phyloP scores from a whole-genome alignment of 169 alveolate species.

The Cryptosporidium felis region DNA sequence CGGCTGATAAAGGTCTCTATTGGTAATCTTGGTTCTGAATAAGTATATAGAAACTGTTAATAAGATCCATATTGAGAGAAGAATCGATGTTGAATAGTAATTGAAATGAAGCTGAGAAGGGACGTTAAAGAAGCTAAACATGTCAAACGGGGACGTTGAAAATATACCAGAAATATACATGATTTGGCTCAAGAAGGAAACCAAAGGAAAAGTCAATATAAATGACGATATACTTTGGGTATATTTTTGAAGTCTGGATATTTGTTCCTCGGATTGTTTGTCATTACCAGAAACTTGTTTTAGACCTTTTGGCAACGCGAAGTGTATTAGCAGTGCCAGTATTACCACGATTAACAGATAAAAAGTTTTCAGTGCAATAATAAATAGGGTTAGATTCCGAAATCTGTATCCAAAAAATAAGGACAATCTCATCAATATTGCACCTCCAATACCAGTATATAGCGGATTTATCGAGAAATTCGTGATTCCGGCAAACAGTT shows the following conservation, averaged over 20 bases:
- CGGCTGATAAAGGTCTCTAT: constrained; percentile 55
- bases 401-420: constrained; percentile 9
- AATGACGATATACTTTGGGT: constrained; percentile 62
- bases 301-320: constrained; percentile 16
- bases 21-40: constrained; percentile 50
- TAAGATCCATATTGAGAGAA: constrained; percentile 10
- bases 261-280: constrained; percentile 51
- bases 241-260: constrained; percentile 25
- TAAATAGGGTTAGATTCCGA: not conserved
- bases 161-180: constrained; percentile 35
- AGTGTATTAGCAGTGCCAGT: not conserved
- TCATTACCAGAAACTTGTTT: constrained; percentile 1
- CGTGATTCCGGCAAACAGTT: constrained; percentile 28
- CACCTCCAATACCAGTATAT: constrained; percentile 63
- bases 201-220: constrained; percentile 52
- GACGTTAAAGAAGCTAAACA: constrained; percentile 44
- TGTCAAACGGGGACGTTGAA: constrained; percentile 62
- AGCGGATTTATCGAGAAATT: constrained; percentile 44
- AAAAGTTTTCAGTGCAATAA: constrained; percentile 6
- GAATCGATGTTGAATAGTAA: constrained; percentile 29
- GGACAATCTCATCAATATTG: constrained; percentile 13
- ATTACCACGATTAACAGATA: constrained; percentile 5
- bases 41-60: not conserved
- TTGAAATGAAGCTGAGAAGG: constrained; percentile 63
- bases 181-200: constrained; percentile 61